Percentiles rank a stretch among this genome's conserved stretches.
Evolutionary conservation across 768 basidiomycete species (phyloP).

Genomic region (Infundibulicybe gibba): DNA sequence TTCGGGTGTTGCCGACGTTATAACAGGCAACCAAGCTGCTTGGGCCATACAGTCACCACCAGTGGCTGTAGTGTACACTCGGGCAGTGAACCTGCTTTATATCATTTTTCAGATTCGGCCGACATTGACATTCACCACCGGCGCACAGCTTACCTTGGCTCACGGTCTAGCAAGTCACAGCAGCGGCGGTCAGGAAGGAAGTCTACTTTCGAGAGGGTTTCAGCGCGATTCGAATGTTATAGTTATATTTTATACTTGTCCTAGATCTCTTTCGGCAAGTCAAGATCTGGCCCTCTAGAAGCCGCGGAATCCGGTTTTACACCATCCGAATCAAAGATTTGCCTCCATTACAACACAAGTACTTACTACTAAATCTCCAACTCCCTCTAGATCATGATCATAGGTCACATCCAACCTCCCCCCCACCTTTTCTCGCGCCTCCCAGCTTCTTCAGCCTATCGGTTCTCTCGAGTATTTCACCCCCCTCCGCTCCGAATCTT

Average conservation of each 20-base stretch:
- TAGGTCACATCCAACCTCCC: constrained; percentile 8
- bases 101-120: background rate
- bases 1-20: constrained; percentile 47
- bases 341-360: too few relatives aligned
- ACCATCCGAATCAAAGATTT: background rate
- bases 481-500: constrained; percentile 42
- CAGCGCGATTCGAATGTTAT: too few relatives aligned
- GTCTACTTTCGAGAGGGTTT: too few relatives aligned
- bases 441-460: constrained; percentile 33
- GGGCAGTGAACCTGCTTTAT: background rate
- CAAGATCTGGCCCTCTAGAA: constrained; percentile 3
- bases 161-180: too few relatives aligned
- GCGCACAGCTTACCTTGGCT: too few relatives aligned
- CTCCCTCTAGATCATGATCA: constrained; percentile 10
- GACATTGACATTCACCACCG: too few relatives aligned
- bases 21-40: constrained; percentile 29
- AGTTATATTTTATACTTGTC: too few relatives aligned
- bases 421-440: constrained; percentile 27
- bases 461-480: constrained; percentile 33
- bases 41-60: constrained; percentile 33
- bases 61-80: too few relatives aligned
- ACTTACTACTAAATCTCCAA: too few relatives aligned
- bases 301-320: constrained; percentile 14
- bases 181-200: too few relatives aligned
- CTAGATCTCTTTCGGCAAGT: constrained; percentile 8